Conservation (phyloP, 495 filamentous ascomycete species). For the Aspergillus heteromorphus region DNA sequence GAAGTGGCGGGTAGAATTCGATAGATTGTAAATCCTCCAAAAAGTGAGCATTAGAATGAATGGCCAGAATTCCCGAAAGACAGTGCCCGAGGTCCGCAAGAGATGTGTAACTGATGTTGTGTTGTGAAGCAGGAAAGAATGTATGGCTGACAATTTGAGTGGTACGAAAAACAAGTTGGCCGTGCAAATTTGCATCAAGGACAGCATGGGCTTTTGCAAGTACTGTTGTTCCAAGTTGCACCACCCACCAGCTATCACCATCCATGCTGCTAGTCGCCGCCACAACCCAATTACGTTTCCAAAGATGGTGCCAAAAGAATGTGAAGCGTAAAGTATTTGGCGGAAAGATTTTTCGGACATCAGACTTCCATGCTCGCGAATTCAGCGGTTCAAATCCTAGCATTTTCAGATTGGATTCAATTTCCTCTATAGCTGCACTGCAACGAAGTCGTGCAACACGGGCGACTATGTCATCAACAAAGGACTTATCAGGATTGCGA, state of each 20-base stretch:
- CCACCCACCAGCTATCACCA: conserved; percentile 72
- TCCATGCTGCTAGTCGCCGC: conserved; percentile 63
- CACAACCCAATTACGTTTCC: conserved; percentile 62
- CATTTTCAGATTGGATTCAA: conserved; percentile 53
- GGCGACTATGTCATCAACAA: conserved; percentile 47
- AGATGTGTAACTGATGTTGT: conserved; percentile 20
- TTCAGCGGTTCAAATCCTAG: conserved; percentile 57
- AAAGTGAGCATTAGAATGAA: conserved; percentile 38
- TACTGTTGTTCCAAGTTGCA: conserved; percentile 44
- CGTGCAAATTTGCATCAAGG: conserved; percentile 5
- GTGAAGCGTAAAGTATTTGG: conserved; percentile 52
- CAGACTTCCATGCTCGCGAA: conserved; percentile 49
- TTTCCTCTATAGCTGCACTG: conserved; percentile 53
- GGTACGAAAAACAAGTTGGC: conserved; percentile 8
- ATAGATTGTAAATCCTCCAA: conserved; percentile 29
- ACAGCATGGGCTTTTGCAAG: conserved; percentile 6
- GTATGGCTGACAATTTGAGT: conserved; percentile 28
- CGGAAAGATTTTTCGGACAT: conserved; percentile 56
- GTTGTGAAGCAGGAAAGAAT: conserved; percentile 16
- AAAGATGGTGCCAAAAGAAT: conserved; percentile 60
- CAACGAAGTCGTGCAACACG: conserved; percentile 55
- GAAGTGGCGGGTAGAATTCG: conserved; percentile 29
- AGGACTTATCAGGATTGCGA: conserved; percentile 34
- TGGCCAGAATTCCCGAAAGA: conserved; percentile 36
- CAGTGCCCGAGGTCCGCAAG: conserved; percentile 35